These are phyloP conservation scores for Colletotrichum sp. DNA, from an alignment of 2,329 filamentous ascomycete genomes.

Conservation along the genomic window DNA sequence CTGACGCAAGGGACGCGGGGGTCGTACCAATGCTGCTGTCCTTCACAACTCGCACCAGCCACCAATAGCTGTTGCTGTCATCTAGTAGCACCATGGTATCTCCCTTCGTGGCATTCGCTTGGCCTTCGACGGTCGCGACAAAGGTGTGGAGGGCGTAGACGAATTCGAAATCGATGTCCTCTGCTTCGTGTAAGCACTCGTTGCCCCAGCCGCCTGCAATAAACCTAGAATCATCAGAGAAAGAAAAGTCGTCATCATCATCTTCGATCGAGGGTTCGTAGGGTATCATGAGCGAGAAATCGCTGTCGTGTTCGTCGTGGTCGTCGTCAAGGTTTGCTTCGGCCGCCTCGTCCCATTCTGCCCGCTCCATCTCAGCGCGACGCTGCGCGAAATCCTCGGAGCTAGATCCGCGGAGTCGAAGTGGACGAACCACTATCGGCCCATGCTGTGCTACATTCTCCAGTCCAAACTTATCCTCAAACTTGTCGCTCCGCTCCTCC, in stretches of 20 bases:
- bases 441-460: slow-evolving; percentile 6
- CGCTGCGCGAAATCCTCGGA: slow-evolving; percentile 6
- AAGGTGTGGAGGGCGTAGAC: slow-evolving; percentile 98
- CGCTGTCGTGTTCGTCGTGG: slow-evolving; percentile 24
- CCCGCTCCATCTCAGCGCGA: slow-evolving; percentile 16
- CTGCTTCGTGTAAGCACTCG: slow-evolving; percentile 89
- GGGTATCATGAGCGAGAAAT: slow-evolving; percentile 44
- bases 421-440: slow-evolving; percentile 1
- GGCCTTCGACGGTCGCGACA: slow-evolving; percentile 95
- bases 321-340: slow-evolving; percentile 28
- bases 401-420: neutral
- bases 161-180: slow-evolving; percentile 99
- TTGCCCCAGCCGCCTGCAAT: slow-evolving; percentile 76
- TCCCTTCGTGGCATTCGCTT: slow-evolving; percentile 97
- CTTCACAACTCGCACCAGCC: slow-evolving; percentile 96
- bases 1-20: neutral
- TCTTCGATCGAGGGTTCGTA: slow-evolving; percentile 50
- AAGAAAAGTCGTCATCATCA: slow-evolving; percentile 70
- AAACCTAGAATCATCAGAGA: slow-evolving; percentile 62
- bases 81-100: slow-evolving; percentile 98
- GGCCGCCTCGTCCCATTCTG: slow-evolving; percentile 23
- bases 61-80: slow-evolving; percentile 99
- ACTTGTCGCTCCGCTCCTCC: neutral
- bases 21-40: slow-evolving; percentile 85
- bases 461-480: slow-evolving; percentile 3